Evolutionary conservation across 164 flowering plant genomes (phyloP).

Genomic region (Stephania yunnanensis): DNA sequence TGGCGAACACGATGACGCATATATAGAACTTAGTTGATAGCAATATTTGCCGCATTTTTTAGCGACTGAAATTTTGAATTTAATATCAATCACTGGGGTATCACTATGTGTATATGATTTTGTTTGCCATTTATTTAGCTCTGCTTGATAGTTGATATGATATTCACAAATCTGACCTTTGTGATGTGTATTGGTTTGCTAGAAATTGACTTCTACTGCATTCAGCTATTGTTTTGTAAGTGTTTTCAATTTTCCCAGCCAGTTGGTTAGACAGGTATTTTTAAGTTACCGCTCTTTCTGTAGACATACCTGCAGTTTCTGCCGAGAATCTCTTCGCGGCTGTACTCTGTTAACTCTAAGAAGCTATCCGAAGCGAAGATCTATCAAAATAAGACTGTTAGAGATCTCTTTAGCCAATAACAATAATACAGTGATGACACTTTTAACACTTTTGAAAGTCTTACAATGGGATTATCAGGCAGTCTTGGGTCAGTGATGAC

Average conservation of each 20-base stretch:
- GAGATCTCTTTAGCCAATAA: background rate
- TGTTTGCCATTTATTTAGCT: too few species aligned
- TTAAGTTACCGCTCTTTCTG: background rate
- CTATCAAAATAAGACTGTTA: slow-evolving; percentile 25
- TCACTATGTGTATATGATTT: too few species aligned
- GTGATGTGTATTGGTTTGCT: background rate
- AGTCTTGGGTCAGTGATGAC: slow-evolving; percentile 98
- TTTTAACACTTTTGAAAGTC: slow-evolving; percentile 12
- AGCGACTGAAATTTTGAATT: background rate
- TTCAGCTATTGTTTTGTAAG: background rate
- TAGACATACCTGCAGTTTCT: slow-evolving; percentile 80
- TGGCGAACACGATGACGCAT: background rate
- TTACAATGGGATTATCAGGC: slow-evolving; percentile 98
- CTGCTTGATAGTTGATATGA: background rate
- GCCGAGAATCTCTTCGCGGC: slow-evolving; percentile 97
- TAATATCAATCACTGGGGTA: background rate
- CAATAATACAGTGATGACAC: background rate
- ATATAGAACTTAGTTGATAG: background rate
- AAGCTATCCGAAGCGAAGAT: slow-evolving; percentile 99
- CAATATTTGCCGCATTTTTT: background rate
- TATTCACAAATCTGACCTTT: background rate
- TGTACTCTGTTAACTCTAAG: slow-evolving; percentile 94
- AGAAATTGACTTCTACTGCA: background rate
- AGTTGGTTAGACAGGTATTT: background rate
- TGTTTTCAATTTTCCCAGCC: background rate